Base-by-base conservation (phyloP, 1,139 yeast genomes). In the Geotrichum europaeum region DNA sequence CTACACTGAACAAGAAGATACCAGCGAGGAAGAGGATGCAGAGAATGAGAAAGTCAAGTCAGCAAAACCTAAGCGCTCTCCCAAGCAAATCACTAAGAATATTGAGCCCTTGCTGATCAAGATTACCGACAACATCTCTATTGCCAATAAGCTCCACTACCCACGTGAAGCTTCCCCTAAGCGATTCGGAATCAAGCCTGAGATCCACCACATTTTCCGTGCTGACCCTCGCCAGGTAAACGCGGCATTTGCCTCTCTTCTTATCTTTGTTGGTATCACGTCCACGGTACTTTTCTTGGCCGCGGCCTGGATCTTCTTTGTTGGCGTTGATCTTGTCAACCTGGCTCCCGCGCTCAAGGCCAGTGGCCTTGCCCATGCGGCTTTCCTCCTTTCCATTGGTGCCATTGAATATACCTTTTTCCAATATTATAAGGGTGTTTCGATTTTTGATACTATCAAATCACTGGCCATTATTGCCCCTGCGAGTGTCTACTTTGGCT, bases 391-490 rank as follows among this genome's bases (percentile, higher is more conserved):
- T 1, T 75, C 85, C 2, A 71, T 91, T 55, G 70, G 81, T 22
- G 84, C 83, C 4, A 79, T 84, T 66, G 97, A 91, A 75, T 72
- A 75, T 54, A 78, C 82, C 28, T 89, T 91, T 68, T 73, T 81
- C 65, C 80, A 79, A 64, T 92, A 92, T 76, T 92, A 84, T 75
- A 72, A 84, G 66, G 87, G 89, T 36, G 78, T 83, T 51, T 79
- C 89, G 28, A 89, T 92, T 59, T 91, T 92, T 73, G 79, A 82
- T 25, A 85, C 96, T 1, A 72, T 91, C 56, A 77, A 79, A 64
- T 78, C 82, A 65, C 75, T 80, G 12, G 78, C 80, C 12, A 65
- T 83, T 28, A 75, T 86, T 60, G 79, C 81, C 5, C 81, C 84
- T 1, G 81, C 89, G 49, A 77, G 87, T 34, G 72, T 88, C 53